Evolutionary conservation across 2,329 filamentous ascomycete species (phyloP), one percentile per base, ranked within the genome.

Genomic region (Penicillium sp.): DNA sequence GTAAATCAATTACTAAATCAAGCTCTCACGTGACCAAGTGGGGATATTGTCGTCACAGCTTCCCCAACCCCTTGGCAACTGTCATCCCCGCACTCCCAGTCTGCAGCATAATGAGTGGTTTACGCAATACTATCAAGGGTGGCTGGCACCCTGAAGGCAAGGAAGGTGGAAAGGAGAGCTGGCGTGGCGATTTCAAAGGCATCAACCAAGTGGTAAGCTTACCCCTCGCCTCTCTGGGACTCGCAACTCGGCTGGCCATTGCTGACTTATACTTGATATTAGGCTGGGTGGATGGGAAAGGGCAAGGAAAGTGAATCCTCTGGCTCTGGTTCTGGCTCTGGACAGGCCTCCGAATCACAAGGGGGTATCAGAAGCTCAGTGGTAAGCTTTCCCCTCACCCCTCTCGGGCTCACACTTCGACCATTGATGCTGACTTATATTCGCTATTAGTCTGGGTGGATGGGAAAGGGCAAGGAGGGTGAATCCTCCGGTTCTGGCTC

Each of bases 251-350:
- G 5, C 5, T 16, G 45, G 43, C 52, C 49, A 46, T 60, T 66
- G 25, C 21, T 51, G 11, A 54, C 59, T 38, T 59, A 41, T 58
- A 33, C 23, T 29, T 43, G 44, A 40, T 61, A 19, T 15, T 27
- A 86, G 83, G 81, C 81, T 60, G 82, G 82, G 65, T 83, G 81
- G 81, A 78, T 86, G 69, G 82, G 84, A 48, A 81, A 83, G 70
- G 77, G 82, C 52, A 79, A 82, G 60, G 74, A 79, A 55, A 61
- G 72, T 13, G 70, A 75, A 41, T 70, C 75, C 34, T 63, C 72
- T 34, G 77, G 38, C 9, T 33, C 48, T 31, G 8, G 27, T 0
- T 29, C 31, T 33, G 36, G 36, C 3, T 50, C 48, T 23, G 27
- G 38, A 13, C 27, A 41, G 5, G 9, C 27, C 5, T 21, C 48